phyloP scores from a whole-genome alignment of 78 protist species.

The Dictyostelium purpureum region DNA sequence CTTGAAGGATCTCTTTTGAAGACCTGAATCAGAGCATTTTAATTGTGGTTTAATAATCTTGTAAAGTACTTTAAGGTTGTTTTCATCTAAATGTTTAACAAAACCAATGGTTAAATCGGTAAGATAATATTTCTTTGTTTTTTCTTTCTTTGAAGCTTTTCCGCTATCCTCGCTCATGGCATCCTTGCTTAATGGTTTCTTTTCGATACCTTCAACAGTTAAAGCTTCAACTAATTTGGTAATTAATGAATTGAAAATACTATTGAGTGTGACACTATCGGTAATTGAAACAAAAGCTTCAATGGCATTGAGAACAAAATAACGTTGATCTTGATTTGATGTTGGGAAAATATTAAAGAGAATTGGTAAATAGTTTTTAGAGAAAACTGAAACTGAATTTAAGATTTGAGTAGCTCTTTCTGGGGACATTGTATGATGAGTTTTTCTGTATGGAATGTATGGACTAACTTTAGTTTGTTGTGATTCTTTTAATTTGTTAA shows the following conservation, averaged over 20 bases:
- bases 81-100: conserved; percentile 43
- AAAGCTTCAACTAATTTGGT: conserved; percentile 60
- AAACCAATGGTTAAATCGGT: conserved; percentile 74
- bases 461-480: not conserved
- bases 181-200: not conserved
- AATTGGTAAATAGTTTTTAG: conserved; percentile 62
- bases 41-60: conserved; percentile 68
- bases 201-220: conserved; percentile 20
- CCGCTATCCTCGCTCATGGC: not conserved
- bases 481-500: conserved; percentile 26
- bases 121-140: conserved; percentile 56
- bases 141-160: not conserved
- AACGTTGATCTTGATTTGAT: conserved; percentile 16
- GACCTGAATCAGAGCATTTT: conserved; percentile 12
- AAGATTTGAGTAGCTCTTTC: conserved; percentile 11
- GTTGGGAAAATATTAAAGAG: conserved; percentile 53
- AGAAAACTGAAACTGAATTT: conserved; percentile 6
- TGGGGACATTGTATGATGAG: not conserved
- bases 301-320: conserved; percentile 3
- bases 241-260: conserved; percentile 28
- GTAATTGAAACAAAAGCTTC: conserved; percentile 52
- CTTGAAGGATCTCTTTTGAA: conserved; percentile 62
- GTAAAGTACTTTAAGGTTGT: conserved; percentile 34
- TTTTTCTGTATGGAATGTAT: conserved; percentile 2
- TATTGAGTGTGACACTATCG: not conserved